Evolutionary conservation across 2,329 filamentous ascomycete species (phyloP).

Genomic region (Beauveria sp.): DNA sequence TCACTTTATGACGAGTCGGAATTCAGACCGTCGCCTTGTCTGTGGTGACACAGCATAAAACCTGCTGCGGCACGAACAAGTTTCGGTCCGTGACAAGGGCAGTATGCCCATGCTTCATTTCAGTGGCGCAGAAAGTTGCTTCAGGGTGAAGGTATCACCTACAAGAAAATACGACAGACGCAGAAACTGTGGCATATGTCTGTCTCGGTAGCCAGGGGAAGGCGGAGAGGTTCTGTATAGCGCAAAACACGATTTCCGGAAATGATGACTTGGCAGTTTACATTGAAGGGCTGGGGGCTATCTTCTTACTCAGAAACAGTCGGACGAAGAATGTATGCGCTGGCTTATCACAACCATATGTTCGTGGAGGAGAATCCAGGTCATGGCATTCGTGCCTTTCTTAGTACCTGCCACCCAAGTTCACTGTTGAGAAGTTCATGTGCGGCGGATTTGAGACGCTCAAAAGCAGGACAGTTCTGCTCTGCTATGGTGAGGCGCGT

Average conservation of each 20-base stretch:
- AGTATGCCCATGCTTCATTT: not conserved
- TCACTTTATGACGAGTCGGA: too few relatives aligned
- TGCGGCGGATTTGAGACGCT: too few relatives aligned
- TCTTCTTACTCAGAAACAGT: not conserved
- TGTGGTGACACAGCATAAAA: not conserved
- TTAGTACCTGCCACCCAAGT: not conserved
- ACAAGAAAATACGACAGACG: too few relatives aligned
- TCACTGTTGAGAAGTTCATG: not conserved
- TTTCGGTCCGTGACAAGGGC: not conserved
- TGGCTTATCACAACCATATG: not conserved
- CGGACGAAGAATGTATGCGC: not conserved
- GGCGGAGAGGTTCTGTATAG: too few relatives aligned
- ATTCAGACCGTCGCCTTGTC: not conserved
- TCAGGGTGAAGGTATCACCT: too few relatives aligned
- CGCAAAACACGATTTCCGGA: too few relatives aligned
- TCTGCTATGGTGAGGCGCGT: too few relatives aligned
- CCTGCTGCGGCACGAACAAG: not conserved
- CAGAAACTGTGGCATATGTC: too few relatives aligned
- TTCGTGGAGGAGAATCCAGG: not conserved
- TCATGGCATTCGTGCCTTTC: not conserved
- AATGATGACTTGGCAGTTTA: not conserved
- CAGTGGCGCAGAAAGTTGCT: too few relatives aligned
- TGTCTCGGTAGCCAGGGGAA: too few relatives aligned
- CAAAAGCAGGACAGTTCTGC: too few relatives aligned
- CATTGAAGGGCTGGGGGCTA: not conserved